Conservation (phyloP, 1,284 basidiomycete species). For the Schizopora paradoxa region DNA sequence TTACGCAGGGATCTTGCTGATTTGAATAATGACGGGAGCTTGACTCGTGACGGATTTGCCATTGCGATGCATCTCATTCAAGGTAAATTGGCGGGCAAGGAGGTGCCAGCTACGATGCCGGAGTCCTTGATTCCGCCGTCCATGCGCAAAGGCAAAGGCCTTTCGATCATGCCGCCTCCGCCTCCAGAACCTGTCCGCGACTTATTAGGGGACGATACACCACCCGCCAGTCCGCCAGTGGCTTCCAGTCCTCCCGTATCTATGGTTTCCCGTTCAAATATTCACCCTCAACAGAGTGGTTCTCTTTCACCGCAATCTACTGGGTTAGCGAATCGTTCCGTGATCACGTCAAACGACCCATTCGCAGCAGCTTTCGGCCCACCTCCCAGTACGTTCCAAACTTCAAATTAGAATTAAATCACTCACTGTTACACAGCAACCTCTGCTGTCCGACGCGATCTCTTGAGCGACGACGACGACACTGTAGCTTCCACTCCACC, state of each 20-base stretch:
- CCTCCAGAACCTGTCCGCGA: slow-evolving; percentile 37
- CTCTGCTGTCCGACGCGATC: slow-evolving; percentile 37
- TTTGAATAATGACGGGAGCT: slow-evolving; percentile 80
- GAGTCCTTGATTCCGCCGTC: slow-evolving; percentile 77
- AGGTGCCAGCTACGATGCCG: slow-evolving; percentile 73
- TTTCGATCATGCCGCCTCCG: slow-evolving; percentile 27
- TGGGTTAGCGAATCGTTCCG: slow-evolving; percentile 17
- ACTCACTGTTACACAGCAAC: slow-evolving; percentile 8
- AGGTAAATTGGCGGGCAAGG: slow-evolving; percentile 78
- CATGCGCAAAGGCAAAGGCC: slow-evolving; percentile 40
- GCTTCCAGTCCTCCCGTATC: slow-evolving; percentile 13
- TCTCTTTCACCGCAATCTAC: slow-evolving; percentile 17
- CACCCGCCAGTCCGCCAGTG: slow-evolving; percentile 32
- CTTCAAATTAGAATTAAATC: slow-evolving; percentile 30
- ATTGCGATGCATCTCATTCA: slow-evolving; percentile 96
- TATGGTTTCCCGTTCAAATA: slow-evolving; percentile 14
- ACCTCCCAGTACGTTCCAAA: slow-evolving; percentile 23
- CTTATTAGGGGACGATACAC: slow-evolving; percentile 60
- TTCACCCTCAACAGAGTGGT: slow-evolving; percentile 37
- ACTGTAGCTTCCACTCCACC: slow-evolving; percentile 40
- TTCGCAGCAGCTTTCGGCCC: slow-evolving; percentile 21
- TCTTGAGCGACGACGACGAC: slow-evolving; percentile 68
- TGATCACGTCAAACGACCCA: slow-evolving; percentile 19
- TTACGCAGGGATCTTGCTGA: slow-evolving; percentile 85
- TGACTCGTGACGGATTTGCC: slow-evolving; percentile 93